Percentiles rank a stretch among this genome's conserved stretches.
Evolutionary conservation across 805 yeast genomes (phyloP).

Genomic region (Pichia insulana): DNA sequence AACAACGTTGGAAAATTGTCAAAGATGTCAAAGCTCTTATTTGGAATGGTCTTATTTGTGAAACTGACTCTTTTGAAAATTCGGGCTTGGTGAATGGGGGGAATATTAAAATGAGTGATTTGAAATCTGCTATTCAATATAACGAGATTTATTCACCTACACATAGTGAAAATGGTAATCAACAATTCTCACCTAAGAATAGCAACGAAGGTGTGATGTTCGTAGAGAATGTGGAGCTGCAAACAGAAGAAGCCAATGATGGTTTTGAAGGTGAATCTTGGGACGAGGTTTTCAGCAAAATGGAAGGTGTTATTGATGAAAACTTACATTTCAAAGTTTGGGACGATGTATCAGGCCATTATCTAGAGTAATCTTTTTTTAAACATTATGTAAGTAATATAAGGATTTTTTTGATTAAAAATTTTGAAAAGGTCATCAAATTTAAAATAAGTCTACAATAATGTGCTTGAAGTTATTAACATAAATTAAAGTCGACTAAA

Average conservation of each 20-base stretch:
- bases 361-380: background rate
- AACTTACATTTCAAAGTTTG: slow-evolving; percentile 16
- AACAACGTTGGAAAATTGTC: slow-evolving; percentile 22
- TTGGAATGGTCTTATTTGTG: slow-evolving; percentile 16
- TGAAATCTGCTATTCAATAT: background rate
- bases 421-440: too few species aligned
- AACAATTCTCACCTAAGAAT: background rate
- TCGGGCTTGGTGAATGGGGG: background rate
- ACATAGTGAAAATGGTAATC: background rate
- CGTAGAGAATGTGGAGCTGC: background rate
- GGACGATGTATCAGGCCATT: slow-evolving; percentile 19
- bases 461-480: too few species aligned
- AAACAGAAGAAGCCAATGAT: slow-evolving; percentile 4
- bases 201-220: background rate
- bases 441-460: too few species aligned
- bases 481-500: too few species aligned
- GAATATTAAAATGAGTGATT: background rate
- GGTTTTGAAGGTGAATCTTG: slow-evolving; percentile 12
- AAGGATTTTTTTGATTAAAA: too few species aligned
- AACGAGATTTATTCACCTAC: background rate
- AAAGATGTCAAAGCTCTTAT: slow-evolving; percentile 17
- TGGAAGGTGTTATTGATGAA: slow-evolving; percentile 16
- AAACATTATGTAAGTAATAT: too few species aligned
- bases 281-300: slow-evolving; percentile 13
- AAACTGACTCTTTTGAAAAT: background rate